Conservation (phyloP, 192 early-diverging fungal genomes). For the Dissophora ornata region DNA sequence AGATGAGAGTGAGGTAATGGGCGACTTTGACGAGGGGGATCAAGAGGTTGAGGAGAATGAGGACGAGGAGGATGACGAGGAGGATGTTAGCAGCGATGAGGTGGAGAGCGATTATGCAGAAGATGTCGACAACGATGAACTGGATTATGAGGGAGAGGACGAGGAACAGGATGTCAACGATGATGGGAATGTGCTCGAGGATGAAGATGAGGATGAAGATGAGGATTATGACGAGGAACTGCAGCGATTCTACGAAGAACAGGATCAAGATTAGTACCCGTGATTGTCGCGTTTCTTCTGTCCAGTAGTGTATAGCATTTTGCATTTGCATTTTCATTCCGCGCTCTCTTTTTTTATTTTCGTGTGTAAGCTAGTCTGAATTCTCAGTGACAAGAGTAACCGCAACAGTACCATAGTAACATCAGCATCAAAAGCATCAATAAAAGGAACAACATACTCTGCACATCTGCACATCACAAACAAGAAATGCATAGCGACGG, state of each 20-base stretch:
- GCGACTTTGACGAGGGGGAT: conserved; percentile 41
- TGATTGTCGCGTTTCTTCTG: too few species aligned
- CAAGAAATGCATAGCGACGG: too few species aligned
- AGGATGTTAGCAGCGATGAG: conserved; percentile 19
- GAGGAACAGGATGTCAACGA: conserved; percentile 6
- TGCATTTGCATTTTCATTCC: too few species aligned
- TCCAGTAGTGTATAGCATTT: too few species aligned
- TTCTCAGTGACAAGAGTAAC: too few species aligned
- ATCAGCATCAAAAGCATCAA: too few species aligned
- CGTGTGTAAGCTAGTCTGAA: too few species aligned
- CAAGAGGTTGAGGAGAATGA: conserved; percentile 54
- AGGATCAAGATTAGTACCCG: conserved; percentile 12
- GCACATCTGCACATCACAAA: too few species aligned
- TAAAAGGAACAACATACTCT: too few species aligned
- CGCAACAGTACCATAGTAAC: too few species aligned
- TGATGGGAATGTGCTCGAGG: not conserved
- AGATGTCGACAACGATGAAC: conserved; percentile 4
- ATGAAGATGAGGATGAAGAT: conserved; percentile 6
- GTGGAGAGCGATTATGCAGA: conserved; percentile 14
- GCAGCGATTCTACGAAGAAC: conserved; percentile 19
- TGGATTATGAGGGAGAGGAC: not conserved
- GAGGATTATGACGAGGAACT: conserved; percentile 5
- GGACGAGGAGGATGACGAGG: conserved; percentile 19
- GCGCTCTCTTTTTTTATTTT: too few species aligned
- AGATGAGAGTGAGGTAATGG: conserved; percentile 34